These are phyloP conservation scores for Aspergillus nomiae DNA, from an alignment of 2,329 filamentous ascomycete genomes.

Conservation along the genomic window DNA sequence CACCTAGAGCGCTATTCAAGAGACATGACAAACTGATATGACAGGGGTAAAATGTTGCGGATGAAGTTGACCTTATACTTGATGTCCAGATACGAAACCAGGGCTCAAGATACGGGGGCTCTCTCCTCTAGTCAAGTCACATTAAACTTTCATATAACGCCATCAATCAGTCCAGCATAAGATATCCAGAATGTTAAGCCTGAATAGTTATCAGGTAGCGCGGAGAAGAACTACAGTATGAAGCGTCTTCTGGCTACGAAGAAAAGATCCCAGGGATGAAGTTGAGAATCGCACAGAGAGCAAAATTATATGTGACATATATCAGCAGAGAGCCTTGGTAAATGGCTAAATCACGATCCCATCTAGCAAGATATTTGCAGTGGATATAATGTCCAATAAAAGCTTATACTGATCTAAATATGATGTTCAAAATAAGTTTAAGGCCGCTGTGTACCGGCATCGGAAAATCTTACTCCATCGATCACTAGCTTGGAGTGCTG, in stretches of 20 bases:
- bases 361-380: not conserved
- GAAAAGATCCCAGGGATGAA: no score
- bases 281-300: not conserved
- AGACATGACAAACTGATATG: not conserved
- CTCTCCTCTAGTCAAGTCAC: not conserved
- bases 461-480: constrained; percentile 23
- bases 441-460: constrained; percentile 6
- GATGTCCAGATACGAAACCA: not conserved
- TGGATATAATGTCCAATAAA: not conserved
- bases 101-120: not conserved
- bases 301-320: not conserved
- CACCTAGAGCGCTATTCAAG: not conserved
- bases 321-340: not conserved
- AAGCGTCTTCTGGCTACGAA: not conserved
- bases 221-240: not conserved
- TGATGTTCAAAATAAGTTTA: constrained; percentile 11
- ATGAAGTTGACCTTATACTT: not conserved
- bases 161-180: not conserved
- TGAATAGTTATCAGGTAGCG: not conserved
- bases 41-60: not conserved
- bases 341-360: not conserved
- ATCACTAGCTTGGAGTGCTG: constrained; percentile 6
- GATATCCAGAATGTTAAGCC: not conserved
- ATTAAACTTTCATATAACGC: not conserved
- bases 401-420: not conserved